These are phyloP conservation scores for Hypoxylon sp. DNA, from an alignment of 2,329 filamentous ascomycete species.

Conservation along the genomic window DNA sequence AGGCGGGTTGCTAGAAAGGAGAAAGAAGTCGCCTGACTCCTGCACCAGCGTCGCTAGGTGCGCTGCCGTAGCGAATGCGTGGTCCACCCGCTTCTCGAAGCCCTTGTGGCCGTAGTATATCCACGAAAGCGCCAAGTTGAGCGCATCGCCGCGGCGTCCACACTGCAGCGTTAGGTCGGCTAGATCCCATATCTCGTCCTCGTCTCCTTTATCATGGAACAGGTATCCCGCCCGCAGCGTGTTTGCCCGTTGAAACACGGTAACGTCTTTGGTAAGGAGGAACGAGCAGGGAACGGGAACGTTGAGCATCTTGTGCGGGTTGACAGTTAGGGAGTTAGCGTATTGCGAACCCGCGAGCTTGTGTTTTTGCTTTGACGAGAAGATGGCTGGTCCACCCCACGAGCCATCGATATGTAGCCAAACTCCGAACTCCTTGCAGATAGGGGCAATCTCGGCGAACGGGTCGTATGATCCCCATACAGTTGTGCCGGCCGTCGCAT, in stretches of 20 bases:
- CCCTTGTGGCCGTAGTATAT: constrained; percentile 87
- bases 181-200: constrained; percentile 79
- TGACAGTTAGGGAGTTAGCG: constrained; percentile 87
- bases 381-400: constrained; percentile 90
- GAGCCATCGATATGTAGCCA: constrained; percentile 96
- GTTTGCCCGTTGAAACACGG: constrained; percentile 85
- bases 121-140: constrained; percentile 92
- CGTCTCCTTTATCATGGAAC: constrained; percentile 73
- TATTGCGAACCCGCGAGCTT: constrained; percentile 80
- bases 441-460: constrained; percentile 75
- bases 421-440: constrained; percentile 80
- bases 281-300: constrained; percentile 93
- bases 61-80: constrained; percentile 79
- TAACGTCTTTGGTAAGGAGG: constrained; percentile 82
- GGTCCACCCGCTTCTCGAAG: constrained; percentile 78
- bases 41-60: constrained; percentile 76
- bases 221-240: constrained; percentile 89
- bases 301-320: constrained; percentile 98
- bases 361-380: constrained; percentile 72
- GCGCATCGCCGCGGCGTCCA: constrained; percentile 84
- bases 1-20: constrained; percentile 82
- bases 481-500: constrained; percentile 94
- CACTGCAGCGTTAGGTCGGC: constrained; percentile 95
- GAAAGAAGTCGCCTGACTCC: constrained; percentile 71
- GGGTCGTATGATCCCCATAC: constrained; percentile 92